Evolutionary conservation across 345 rosid species (phyloP).

Genomic region (Citropsis articulata): DNA sequence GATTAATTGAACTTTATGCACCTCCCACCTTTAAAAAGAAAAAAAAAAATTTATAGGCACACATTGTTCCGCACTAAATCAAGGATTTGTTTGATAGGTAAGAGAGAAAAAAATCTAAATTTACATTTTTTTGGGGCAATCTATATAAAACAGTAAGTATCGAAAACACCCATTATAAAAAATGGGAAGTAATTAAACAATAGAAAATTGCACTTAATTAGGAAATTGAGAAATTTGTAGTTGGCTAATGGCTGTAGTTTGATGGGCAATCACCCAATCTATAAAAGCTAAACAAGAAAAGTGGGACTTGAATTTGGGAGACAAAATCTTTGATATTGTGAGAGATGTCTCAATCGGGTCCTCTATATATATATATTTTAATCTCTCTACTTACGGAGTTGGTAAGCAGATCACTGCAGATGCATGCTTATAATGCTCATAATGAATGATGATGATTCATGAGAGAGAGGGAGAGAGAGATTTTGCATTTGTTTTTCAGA

Average conservation of each 20-base stretch:
- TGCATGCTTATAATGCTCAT: conserved; percentile 34
- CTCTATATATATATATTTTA: background rate
- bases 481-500: conserved; percentile 23
- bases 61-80: no score
- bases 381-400: conserved; percentile 28
- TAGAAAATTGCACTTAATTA: background rate
- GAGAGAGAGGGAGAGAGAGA: conserved; percentile 4
- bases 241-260: background rate
- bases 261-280: background rate
- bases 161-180: background rate
- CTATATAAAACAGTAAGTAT: background rate
- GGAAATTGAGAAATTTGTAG: background rate
- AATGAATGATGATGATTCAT: conserved; percentile 14
- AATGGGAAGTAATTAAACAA: background rate
- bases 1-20: no score
- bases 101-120: no score
- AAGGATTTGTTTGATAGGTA: no score
- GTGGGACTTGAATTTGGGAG: conserved; percentile 38
- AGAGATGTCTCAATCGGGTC: conserved; percentile 19
- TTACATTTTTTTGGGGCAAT: background rate
- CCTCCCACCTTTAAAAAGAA: no score
- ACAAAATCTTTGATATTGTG: conserved; percentile 44
- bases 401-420: conserved; percentile 30
- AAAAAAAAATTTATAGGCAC: no score
- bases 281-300: conserved; percentile 11